Evolutionary conservation across 1,139 yeast genomes (phyloP).

Genomic region (Geotrichum bryndzae): DNA sequence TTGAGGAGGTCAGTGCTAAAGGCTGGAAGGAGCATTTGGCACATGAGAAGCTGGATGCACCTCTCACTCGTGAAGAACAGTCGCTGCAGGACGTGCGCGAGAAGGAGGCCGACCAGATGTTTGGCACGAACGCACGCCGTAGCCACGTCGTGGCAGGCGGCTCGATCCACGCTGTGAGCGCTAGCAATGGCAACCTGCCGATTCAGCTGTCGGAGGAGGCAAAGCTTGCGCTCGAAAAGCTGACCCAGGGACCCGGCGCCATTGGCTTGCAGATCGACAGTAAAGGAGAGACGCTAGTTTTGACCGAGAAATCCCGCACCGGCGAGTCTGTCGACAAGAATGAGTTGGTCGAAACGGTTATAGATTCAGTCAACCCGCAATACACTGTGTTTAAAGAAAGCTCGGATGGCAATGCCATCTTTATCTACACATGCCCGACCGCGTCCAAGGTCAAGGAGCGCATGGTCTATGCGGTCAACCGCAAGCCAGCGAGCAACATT

Average conservation of each 20-base stretch:
- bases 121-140: constrained; percentile 29
- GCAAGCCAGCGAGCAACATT: constrained; percentile 56
- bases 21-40: constrained; percentile 44
- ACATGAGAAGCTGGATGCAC: constrained; percentile 39
- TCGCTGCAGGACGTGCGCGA: constrained; percentile 44
- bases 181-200: neutral
- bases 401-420: constrained; percentile 35
- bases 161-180: neutral
- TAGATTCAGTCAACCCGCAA: constrained; percentile 45
- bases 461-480: constrained; percentile 86
- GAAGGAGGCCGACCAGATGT: constrained; percentile 32
- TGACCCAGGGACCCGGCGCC: constrained; percentile 20
- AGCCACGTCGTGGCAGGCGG: constrained; percentile 20
- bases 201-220: constrained; percentile 6
- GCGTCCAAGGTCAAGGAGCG: constrained; percentile 85
- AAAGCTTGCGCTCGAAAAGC: constrained; percentile 7
- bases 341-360: constrained; percentile 30
- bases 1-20: constrained; percentile 50
- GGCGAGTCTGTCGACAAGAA: constrained; percentile 9
- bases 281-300: constrained; percentile 31
- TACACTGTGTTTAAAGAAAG: constrained; percentile 49
- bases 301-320: constrained; percentile 20
- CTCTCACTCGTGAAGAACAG: constrained; percentile 59
- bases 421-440: constrained; percentile 84
- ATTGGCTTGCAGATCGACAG: constrained; percentile 23